Evolutionary conservation across 495 filamentous ascomycete species (phyloP).

Genomic region (Hypoxylon fragiforme): DNA sequence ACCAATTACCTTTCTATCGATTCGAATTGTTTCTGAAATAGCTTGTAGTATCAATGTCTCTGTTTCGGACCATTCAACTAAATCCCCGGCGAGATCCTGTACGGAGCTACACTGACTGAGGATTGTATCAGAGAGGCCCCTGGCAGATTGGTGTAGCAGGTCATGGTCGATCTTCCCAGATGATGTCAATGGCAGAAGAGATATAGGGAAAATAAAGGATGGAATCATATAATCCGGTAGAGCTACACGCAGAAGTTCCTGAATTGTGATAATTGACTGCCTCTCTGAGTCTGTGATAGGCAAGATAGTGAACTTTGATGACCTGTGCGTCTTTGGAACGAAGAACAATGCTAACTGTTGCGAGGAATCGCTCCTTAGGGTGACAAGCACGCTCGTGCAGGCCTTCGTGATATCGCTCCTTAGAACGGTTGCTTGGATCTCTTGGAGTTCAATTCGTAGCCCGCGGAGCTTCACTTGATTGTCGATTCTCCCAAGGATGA

Average conservation of each 20-base stretch:
- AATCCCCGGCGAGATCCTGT: slow-evolving; percentile 28
- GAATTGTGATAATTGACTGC: slow-evolving; percentile 3
- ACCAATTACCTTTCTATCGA: slow-evolving; percentile 58
- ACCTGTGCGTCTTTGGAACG: slow-evolving; percentile 43
- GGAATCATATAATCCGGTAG: slow-evolving; percentile 74
- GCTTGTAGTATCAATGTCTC: slow-evolving; percentile 55
- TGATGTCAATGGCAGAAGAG: slow-evolving; percentile 61
- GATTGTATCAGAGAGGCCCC: slow-evolving; percentile 4
- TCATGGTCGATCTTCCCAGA: slow-evolving; percentile 66
- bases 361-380: slow-evolving; percentile 19
- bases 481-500: slow-evolving; percentile 74
- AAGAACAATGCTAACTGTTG: slow-evolving; percentile 63
- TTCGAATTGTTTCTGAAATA: slow-evolving; percentile 46
- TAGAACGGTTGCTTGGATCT: slow-evolving; percentile 66
- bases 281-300: slow-evolving; percentile 27
- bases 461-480: slow-evolving; percentile 84
- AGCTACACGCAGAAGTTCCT: slow-evolving; percentile 14
- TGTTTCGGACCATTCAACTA: slow-evolving; percentile 54
- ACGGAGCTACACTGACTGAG: slow-evolving; percentile 26
- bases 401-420: slow-evolving; percentile 48
- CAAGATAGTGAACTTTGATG: slow-evolving; percentile 27
- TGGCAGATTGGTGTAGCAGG: slow-evolving; percentile 42
- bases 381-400: slow-evolving; percentile 57
- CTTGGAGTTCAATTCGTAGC: slow-evolving; percentile 75
- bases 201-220: slow-evolving; percentile 65